These are phyloP conservation scores for Pichia kluyveri DNA, from an alignment of 805 yeast species.

Conservation along the genomic window DNA sequence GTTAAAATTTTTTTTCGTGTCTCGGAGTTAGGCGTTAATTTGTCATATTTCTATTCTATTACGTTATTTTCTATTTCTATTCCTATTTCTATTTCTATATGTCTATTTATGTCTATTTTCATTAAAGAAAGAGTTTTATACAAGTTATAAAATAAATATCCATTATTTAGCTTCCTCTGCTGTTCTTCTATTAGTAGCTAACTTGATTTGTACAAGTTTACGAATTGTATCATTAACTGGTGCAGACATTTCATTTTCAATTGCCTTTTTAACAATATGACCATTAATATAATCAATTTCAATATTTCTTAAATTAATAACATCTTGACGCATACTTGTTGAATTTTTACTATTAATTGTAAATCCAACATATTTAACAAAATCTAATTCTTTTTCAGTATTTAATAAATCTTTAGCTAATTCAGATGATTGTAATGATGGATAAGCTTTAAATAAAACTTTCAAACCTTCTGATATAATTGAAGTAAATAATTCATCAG, in stretches of 20 bases:
- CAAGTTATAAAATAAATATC: too few relatives aligned
- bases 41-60: too few relatives aligned
- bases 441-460: slow-evolving; percentile 28
- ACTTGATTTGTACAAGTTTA: slow-evolving; percentile 34
- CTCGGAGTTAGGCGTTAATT: too few relatives aligned
- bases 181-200: slow-evolving; percentile 13
- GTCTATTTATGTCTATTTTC: too few relatives aligned
- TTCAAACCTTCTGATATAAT: slow-evolving; percentile 39
- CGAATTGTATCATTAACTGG: slow-evolving; percentile 39
- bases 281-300: slow-evolving; percentile 86
- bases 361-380: slow-evolving; percentile 21
- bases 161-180: slow-evolving; percentile 1
- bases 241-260: slow-evolving; percentile 32
- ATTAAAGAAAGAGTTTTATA: too few relatives aligned
- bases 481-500: slow-evolving; percentile 27
- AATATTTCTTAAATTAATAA: slow-evolving; percentile 43
- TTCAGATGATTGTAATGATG: slow-evolving; percentile 22
- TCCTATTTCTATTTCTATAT: too few relatives aligned
- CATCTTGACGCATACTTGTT: slow-evolving; percentile 68
- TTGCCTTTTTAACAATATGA: slow-evolving; percentile 52
- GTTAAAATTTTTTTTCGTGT: too few relatives aligned
- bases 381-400: slow-evolving; percentile 27
- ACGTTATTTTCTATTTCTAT: too few relatives aligned
- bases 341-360: slow-evolving; percentile 39
- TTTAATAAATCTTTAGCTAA: slow-evolving; percentile 26